These are phyloP conservation scores for Udeniomyces megalosporus DNA, from an alignment of 768 basidiomycete species.

Conservation along the genomic window DNA sequence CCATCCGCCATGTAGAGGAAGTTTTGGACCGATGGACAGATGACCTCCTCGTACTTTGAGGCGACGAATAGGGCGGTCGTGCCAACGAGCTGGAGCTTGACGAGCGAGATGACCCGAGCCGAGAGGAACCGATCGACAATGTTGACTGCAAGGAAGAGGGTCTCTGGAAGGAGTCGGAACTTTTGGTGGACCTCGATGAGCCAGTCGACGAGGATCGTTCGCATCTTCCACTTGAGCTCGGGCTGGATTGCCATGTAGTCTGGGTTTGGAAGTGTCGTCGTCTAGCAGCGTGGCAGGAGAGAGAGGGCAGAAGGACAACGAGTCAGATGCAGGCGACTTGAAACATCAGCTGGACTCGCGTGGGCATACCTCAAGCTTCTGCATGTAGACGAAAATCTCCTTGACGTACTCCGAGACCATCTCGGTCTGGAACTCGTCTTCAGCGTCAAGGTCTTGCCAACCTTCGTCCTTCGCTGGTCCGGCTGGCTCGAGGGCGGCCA, in stretches of 20 bases:
- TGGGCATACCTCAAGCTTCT: slow-evolving; percentile 51
- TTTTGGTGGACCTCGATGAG: slow-evolving; percentile 76
- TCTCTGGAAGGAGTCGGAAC: slow-evolving; percentile 74
- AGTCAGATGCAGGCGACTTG: neutral
- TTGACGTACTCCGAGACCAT: slow-evolving; percentile 95
- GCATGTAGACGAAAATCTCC: slow-evolving; percentile 87
- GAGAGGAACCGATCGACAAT: slow-evolving; percentile 56
- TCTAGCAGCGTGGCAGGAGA: slow-evolving; percentile 32
- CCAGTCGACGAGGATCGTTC: slow-evolving; percentile 81
- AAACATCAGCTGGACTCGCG: neutral
- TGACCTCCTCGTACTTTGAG: slow-evolving; percentile 83
- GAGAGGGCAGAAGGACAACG: neutral
- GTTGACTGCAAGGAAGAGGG: slow-evolving; percentile 75
- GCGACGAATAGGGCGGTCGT: slow-evolving; percentile 73
- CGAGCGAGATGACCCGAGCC: slow-evolving; percentile 53
- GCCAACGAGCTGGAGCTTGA: slow-evolving; percentile 81
- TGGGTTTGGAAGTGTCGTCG: slow-evolving; percentile 60
- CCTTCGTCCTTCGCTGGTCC: slow-evolving; percentile 36
- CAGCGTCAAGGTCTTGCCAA: slow-evolving; percentile 86
- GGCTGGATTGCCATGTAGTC: slow-evolving; percentile 69
- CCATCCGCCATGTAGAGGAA: slow-evolving; percentile 65
- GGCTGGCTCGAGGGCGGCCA: neutral
- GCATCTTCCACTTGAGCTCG: slow-evolving; percentile 77
- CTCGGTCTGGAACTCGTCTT: slow-evolving; percentile 80
- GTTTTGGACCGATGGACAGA: slow-evolving; percentile 66